Conservation (phyloP, 164 flowering plant genomes). For the Berberis vulgaris region DNA sequence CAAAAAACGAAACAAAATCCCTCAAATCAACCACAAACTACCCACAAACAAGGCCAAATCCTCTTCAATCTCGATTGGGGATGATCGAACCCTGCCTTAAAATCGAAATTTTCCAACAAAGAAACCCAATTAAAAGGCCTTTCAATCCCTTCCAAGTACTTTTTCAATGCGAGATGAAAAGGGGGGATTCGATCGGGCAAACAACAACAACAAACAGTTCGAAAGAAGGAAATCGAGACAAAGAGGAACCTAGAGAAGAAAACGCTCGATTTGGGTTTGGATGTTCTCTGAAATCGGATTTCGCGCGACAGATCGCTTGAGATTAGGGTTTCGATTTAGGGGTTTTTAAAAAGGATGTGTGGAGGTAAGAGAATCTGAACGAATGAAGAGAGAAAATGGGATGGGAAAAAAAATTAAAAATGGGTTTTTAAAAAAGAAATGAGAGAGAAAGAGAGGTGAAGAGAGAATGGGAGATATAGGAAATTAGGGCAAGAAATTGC, state of each 20-base stretch:
- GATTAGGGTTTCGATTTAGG: slow-evolving; percentile 10
- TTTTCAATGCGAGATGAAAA: too few relatives aligned
- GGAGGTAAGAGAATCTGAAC: background rate
- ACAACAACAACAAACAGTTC: background rate
- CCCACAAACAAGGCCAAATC: too few relatives aligned
- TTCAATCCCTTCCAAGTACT: too few relatives aligned
- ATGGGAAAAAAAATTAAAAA: background rate
- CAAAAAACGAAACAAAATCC: too few relatives aligned
- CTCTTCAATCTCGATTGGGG: too few relatives aligned
- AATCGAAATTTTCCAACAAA: too few relatives aligned
- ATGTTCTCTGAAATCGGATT: background rate
- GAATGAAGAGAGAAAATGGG: background rate
- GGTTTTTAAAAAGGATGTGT: background rate
- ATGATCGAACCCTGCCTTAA: too few relatives aligned
- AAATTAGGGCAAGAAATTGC: background rate
- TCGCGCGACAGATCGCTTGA: background rate
- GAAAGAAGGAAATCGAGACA: background rate
- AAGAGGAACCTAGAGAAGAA: background rate
- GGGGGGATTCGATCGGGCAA: background rate
- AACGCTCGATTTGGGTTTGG: background rate
- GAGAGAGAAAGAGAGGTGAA: background rate
- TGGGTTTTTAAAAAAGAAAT: too few relatives aligned
- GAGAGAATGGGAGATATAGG: slow-evolving; percentile 4
- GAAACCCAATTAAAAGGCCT: too few relatives aligned
- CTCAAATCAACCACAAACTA: too few relatives aligned